These are phyloP conservation scores for Thermothielavioides terrestris DNA, from an alignment of 495 filamentous ascomycete species.

Conservation along the genomic window DNA sequence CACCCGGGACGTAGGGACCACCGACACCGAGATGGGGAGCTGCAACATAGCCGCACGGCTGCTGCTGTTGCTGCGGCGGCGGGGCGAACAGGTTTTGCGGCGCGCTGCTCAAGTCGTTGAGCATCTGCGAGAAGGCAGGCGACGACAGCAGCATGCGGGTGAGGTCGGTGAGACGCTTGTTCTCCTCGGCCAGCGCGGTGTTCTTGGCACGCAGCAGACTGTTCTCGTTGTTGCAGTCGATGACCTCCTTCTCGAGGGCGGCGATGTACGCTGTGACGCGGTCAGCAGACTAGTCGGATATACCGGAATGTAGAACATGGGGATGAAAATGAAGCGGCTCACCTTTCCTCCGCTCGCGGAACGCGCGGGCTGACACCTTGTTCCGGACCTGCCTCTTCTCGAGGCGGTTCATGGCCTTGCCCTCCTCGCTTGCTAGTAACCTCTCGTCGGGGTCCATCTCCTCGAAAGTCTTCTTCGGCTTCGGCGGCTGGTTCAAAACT, in stretches of 20 bases:
- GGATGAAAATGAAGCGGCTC: constrained; percentile 23
- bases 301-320: background rate
- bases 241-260: constrained; percentile 81
- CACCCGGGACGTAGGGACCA: too few species aligned
- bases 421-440: constrained; percentile 86
- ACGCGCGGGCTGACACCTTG: constrained; percentile 95
- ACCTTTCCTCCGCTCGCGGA: constrained; percentile 95
- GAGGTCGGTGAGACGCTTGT: constrained; percentile 65
- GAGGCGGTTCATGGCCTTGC: constrained; percentile 93
- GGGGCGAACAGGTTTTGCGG: constrained; percentile 3
- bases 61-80: constrained; percentile 17
- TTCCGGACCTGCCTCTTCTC: constrained; percentile 90
- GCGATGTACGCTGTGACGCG: constrained; percentile 74
- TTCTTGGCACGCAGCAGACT: constrained; percentile 66
- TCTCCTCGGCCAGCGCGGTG: constrained; percentile 66
- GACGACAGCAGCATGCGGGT: constrained; percentile 79
- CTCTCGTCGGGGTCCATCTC: constrained; percentile 99
- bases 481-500: constrained; percentile 38
- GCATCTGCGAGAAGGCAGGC: constrained; percentile 72
- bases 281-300: too few species aligned
- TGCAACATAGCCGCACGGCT: background rate
- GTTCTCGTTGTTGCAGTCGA: constrained; percentile 57
- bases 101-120: constrained; percentile 57
- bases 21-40: background rate
- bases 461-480: constrained; percentile 74